phyloP scores from a whole-genome alignment of 2,329 filamentous ascomycete species.

The Penicillium fuscoglaucum region DNA sequence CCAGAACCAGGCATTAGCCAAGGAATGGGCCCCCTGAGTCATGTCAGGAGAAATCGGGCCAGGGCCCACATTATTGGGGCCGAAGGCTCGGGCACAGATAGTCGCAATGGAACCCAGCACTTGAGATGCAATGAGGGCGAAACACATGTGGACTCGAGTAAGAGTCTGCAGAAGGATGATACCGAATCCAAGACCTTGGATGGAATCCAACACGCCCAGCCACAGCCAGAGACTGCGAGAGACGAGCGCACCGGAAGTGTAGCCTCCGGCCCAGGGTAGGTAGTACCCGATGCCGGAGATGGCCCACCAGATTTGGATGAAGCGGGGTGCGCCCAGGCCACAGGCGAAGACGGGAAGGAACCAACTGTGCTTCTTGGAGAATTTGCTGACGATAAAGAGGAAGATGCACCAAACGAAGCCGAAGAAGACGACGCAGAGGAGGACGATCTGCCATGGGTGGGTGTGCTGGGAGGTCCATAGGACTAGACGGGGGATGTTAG shows the following conservation, averaged over 20 bases:
- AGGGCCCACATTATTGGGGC: slow-evolving; percentile 61
- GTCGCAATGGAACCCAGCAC: slow-evolving; percentile 63
- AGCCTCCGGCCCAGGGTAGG: slow-evolving; percentile 59
- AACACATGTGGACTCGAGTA: slow-evolving; percentile 64
- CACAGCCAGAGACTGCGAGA: slow-evolving; percentile 64
- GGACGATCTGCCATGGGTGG: slow-evolving; percentile 56
- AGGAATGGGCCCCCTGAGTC: slow-evolving; percentile 46
- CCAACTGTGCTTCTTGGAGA: slow-evolving; percentile 64
- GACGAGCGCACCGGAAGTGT: slow-evolving; percentile 55
- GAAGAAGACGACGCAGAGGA: slow-evolving; percentile 52
- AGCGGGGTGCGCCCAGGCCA: slow-evolving; percentile 63
- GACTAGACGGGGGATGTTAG: slow-evolving; percentile 25
- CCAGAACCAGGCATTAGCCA: slow-evolving; percentile 61
- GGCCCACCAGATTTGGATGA: slow-evolving; percentile 68
- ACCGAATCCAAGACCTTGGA: slow-evolving; percentile 67
- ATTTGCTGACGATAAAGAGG: slow-evolving; percentile 52
- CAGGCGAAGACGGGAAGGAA: slow-evolving; percentile 67
- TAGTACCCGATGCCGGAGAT: slow-evolving; percentile 61
- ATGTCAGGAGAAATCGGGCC: slow-evolving; percentile 64
- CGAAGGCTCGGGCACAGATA: slow-evolving; percentile 61
- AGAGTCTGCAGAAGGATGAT: slow-evolving; percentile 67
- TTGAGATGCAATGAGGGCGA: slow-evolving; percentile 61
- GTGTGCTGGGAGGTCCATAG: slow-evolving; percentile 61
- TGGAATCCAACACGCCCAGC: slow-evolving; percentile 64
- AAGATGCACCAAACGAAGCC: slow-evolving; percentile 57